phyloP scores from a whole-genome alignment of 1,284 basidiomycete genomes.

The Heterobasidion parviporum region DNA sequence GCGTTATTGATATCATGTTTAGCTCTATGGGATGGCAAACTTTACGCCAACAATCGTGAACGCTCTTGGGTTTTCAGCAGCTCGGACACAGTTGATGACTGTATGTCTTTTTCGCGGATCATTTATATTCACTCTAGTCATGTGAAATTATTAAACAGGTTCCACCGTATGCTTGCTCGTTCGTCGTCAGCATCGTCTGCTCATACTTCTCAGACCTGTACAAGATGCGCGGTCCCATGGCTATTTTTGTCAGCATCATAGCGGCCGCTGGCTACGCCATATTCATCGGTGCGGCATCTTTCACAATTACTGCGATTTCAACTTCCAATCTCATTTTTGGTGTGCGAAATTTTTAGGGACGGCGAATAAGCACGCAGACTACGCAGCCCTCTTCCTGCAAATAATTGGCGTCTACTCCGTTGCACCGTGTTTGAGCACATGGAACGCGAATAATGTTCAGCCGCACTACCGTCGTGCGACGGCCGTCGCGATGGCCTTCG shows the following conservation, averaged over 20 bases:
- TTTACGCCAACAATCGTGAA: slow-evolving; percentile 27
- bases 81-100: slow-evolving; percentile 23
- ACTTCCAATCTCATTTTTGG: background rate
- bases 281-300: slow-evolving; percentile 29
- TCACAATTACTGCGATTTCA: background rate
- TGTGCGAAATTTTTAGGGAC: slow-evolving; percentile 15
- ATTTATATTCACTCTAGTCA: background rate
- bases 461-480: slow-evolving; percentile 48
- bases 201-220: slow-evolving; percentile 36
- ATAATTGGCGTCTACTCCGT: slow-evolving; percentile 36
- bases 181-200: slow-evolving; percentile 25
- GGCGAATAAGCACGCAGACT: slow-evolving; percentile 28
- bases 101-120: slow-evolving; percentile 6
- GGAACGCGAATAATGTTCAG: slow-evolving; percentile 51
- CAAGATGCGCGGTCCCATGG: slow-evolving; percentile 30
- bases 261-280: slow-evolving; percentile 37
- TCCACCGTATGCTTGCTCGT: slow-evolving; percentile 13
- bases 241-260: slow-evolving; percentile 28
- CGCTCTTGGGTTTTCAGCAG: slow-evolving; percentile 24
- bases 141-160: slow-evolving; percentile 2
- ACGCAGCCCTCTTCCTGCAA: slow-evolving; percentile 43
- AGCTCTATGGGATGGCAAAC: slow-evolving; percentile 17
- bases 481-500: slow-evolving; percentile 46
- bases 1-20: background rate
- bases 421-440: slow-evolving; percentile 37